phyloP scores from a whole-genome alignment of 176 grass and related monocot species.

The Olyra latifolia region DNA sequence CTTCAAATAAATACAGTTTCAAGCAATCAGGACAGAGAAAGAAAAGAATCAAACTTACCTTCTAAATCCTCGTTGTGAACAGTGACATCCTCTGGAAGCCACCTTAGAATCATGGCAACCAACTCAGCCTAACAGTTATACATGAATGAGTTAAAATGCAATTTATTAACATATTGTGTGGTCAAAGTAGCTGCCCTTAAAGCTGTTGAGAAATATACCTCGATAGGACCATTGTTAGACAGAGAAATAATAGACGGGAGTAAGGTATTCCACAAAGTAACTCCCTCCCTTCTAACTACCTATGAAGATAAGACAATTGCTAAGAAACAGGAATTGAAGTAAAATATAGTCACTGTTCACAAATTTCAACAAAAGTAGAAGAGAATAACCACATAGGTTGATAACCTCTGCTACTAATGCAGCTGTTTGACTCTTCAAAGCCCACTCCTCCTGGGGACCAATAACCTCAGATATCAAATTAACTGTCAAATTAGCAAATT shows the following conservation, averaged over 20 bases:
- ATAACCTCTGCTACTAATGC: slow-evolving; percentile 92
- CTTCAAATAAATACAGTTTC: slow-evolving; percentile 10
- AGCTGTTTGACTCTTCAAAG: slow-evolving; percentile 98
- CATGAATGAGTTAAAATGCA: slow-evolving; percentile 19
- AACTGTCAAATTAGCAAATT: slow-evolving; percentile 82
- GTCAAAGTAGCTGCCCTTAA: slow-evolving; percentile 18
- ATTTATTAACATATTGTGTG: slow-evolving; percentile 16
- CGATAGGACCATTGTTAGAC: slow-evolving; percentile 68
- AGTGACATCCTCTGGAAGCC: slow-evolving; percentile 98
- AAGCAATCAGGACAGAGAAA: slow-evolving; percentile 21
- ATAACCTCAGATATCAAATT: slow-evolving; percentile 84
- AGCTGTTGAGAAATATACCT: slow-evolving; percentile 52
- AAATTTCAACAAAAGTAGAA: slow-evolving; percentile 6
- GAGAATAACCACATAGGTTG: slow-evolving; percentile 17
- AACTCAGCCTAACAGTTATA: slow-evolving; percentile 79
- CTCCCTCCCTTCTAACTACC: slow-evolving; percentile 96
- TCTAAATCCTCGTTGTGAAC: slow-evolving; percentile 98
- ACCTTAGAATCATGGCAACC: slow-evolving; percentile 93
- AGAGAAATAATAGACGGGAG: slow-evolving; percentile 83
- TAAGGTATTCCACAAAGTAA: slow-evolving; percentile 77
- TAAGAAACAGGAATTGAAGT: slow-evolving; percentile 24
- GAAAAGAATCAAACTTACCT: slow-evolving; percentile 44
- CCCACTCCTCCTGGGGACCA: slow-evolving; percentile 82
- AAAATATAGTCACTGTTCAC: neutral
- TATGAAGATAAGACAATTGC: slow-evolving; percentile 43